A percentile compares a stretch with the other conserved stretches of the same genome.
Conservation (phyloP, 306 rosid genomes). For the Vigna hirtella region DNA sequence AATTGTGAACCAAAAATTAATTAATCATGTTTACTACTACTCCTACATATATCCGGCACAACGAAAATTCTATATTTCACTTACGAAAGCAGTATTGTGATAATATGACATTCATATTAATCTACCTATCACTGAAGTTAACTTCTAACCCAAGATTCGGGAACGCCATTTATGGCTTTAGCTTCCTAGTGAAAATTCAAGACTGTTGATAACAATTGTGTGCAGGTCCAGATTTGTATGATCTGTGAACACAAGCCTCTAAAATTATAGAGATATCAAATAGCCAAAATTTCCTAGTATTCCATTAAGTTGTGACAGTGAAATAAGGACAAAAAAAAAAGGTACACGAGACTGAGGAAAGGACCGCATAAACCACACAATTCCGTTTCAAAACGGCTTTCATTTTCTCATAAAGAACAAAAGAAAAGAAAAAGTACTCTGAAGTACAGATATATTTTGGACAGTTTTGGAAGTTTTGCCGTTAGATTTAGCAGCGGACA, state of each 20-base stretch:
- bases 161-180: too few relatives aligned
- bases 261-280: not conserved
- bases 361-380: not conserved
- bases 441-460: not conserved
- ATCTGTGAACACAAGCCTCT: not conserved
- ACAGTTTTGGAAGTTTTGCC: not conserved
- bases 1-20: too few relatives aligned
- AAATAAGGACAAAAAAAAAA: not conserved
- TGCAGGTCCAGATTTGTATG: not conserved
- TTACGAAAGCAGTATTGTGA: too few relatives aligned
- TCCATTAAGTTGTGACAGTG: not conserved
- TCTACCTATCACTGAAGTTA: too few relatives aligned
- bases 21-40: too few relatives aligned
- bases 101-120: too few relatives aligned
- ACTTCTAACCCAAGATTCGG: too few relatives aligned
- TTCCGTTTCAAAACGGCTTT: not conserved
- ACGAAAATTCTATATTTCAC: too few relatives aligned
- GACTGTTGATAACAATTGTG: not conserved
- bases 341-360: not conserved
- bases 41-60: too few relatives aligned
- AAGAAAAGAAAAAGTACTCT: not conserved
- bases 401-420: constrained; percentile 8
- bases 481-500: constrained; percentile 56
- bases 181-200: not conserved
- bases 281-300: not conserved